Conservation (phyloP, 148 eudicot species). For the Vaccinium corymbosum region DNA sequence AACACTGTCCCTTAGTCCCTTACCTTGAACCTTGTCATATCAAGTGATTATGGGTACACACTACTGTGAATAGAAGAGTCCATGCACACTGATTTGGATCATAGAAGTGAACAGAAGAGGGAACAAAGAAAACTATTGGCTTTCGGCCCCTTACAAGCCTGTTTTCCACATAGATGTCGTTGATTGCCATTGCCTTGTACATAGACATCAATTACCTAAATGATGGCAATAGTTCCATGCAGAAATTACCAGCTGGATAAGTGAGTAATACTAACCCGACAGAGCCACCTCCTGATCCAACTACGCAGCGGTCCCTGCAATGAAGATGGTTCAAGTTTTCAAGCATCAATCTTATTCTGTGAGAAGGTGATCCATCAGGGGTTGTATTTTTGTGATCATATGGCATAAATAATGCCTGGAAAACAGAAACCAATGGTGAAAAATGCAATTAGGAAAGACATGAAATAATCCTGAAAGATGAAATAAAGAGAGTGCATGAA, state of each 20-base stretch:
- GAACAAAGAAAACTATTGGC: neutral
- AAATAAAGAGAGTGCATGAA: neutral
- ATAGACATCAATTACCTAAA: conserved; percentile 3
- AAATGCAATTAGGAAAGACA: conserved; percentile 8
- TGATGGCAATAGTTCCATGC: neutral
- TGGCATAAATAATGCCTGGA: conserved; percentile 95
- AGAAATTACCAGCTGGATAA: conserved; percentile 13
- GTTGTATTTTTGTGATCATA: conserved; percentile 95
- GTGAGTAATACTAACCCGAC: conserved; percentile 61
- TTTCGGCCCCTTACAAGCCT: neutral
- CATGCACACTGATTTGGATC: neutral
- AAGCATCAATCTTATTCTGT: conserved; percentile 63
- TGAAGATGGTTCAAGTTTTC: conserved; percentile 70
- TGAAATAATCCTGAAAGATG: neutral
- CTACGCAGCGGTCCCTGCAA: conserved; percentile 69
- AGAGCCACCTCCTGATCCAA: conserved; percentile 98
- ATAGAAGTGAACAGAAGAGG: neutral
- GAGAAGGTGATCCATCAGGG: conserved; percentile 65
- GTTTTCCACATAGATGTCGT: neutral
- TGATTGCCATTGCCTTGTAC: neutral
- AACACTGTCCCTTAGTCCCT: neutral
- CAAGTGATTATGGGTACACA: neutral
- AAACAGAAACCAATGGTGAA: conserved; percentile 21
- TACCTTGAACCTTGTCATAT: neutral
- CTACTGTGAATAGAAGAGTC: neutral